phyloP scores from a whole-genome alignment of 108 stramenopile species.

The Skeletonema menzelii region DNA sequence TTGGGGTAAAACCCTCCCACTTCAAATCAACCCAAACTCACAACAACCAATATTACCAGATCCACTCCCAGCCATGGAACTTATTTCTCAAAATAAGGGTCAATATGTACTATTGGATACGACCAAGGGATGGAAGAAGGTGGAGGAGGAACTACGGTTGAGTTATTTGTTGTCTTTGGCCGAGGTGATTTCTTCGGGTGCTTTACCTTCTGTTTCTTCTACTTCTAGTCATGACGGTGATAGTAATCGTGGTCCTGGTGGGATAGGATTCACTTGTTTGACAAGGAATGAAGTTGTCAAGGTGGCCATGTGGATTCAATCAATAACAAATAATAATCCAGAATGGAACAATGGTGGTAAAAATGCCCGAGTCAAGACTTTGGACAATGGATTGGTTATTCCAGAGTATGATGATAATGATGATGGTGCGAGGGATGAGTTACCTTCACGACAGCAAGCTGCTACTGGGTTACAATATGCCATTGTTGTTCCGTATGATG shows the following conservation, averaged over 20 bases:
- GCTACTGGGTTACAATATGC: background rate
- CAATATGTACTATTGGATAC: constrained; percentile 25
- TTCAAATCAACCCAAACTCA: constrained; percentile 8
- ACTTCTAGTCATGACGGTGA: too few species aligned
- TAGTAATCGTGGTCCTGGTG: background rate
- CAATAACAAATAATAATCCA: constrained; percentile 3
- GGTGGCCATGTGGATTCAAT: constrained; percentile 28
- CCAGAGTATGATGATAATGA: background rate
- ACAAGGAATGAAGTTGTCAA: constrained; percentile 29
- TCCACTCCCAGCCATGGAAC: constrained; percentile 27
- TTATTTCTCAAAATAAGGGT: constrained; percentile 6
- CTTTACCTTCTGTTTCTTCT: background rate
- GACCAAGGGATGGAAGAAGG: constrained; percentile 9
- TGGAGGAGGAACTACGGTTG: constrained; percentile 19
- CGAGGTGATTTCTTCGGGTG: constrained; percentile 13
- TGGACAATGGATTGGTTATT: constrained; percentile 17
- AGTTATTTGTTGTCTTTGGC: constrained; percentile 9
- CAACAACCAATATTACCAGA: constrained; percentile 14
- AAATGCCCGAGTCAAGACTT: constrained; percentile 7
- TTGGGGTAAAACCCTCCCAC: constrained; percentile 4
- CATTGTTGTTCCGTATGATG: constrained; percentile 25
- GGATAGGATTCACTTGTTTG: constrained; percentile 20
- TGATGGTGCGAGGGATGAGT: background rate
- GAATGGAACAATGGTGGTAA: background rate
- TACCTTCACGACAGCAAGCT: background rate